Percentiles rank a stretch among this genome's conserved stretches.
phyloP scores from a whole-genome alignment of 2,329 filamentous ascomycete species.

The Alternaria viburni region DNA sequence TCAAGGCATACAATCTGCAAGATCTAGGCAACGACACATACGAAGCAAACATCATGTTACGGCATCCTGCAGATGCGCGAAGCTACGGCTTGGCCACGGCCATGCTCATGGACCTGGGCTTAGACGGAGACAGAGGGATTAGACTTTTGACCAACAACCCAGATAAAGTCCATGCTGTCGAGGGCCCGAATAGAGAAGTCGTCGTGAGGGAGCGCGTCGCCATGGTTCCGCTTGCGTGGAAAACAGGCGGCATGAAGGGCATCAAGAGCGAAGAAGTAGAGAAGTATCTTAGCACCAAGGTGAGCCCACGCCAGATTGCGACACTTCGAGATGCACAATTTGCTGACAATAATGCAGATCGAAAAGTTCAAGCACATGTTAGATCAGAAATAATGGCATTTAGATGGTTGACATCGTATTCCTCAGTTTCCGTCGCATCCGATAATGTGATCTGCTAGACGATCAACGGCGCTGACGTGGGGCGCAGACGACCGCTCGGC shows the following conservation, averaged over 20 bases:
- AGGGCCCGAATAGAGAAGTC: constrained; percentile 87
- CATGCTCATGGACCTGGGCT: constrained; percentile 85
- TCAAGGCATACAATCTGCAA: constrained; percentile 98
- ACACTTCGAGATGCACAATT: constrained; percentile 7
- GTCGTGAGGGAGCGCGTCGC: constrained; percentile 87
- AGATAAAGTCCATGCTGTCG: constrained; percentile 92
- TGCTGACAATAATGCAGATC: constrained; percentile 46
- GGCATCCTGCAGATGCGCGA: constrained; percentile 91
- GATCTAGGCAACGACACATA: constrained; percentile 98
- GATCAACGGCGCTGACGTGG: constrained; percentile 4
- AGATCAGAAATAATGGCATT: constrained; percentile 21
- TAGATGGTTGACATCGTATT: background rate
- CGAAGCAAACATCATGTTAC: constrained; percentile 87
- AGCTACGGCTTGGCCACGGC: constrained; percentile 97
- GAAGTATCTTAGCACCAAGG: constrained; percentile 94
- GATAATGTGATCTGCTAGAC: background rate
- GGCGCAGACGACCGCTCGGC: background rate
- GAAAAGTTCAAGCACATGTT: constrained; percentile 63
- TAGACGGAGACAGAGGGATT: constrained; percentile 72
- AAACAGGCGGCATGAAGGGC: constrained; percentile 75
- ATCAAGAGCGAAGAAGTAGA: constrained; percentile 89
- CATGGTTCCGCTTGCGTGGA: constrained; percentile 96
- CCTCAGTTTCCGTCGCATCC: background rate
- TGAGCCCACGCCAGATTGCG: constrained; percentile 49
- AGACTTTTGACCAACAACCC: constrained; percentile 94